phyloP scores from a whole-genome alignment of 2,329 filamentous ascomycete genomes.

The Blastomyces silverae region DNA sequence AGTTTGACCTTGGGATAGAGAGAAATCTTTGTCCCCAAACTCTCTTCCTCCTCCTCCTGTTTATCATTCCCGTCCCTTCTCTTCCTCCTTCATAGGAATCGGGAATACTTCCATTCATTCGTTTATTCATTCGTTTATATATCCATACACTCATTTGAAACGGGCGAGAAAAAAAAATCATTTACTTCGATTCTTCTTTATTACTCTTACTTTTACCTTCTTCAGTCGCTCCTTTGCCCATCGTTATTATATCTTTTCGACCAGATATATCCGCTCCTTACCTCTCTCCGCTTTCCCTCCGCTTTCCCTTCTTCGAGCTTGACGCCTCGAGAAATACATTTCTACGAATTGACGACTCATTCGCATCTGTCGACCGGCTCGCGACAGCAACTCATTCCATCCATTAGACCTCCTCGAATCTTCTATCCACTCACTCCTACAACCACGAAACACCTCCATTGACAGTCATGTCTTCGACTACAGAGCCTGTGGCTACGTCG shows the following conservation, averaged over 20 bases:
- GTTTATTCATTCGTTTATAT: not conserved
- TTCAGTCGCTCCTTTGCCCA: conserved; percentile 16
- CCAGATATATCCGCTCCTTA: conserved; percentile 17
- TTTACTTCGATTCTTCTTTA: conserved; percentile 5
- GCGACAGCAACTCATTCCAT: conserved; percentile 17
- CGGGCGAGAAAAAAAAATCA: not conserved
- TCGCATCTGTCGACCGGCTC: conserved; percentile 22
- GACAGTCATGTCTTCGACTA: conserved; percentile 25
- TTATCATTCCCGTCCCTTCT: not conserved
- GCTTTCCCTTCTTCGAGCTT: conserved; percentile 18
- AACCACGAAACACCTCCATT: not conserved
- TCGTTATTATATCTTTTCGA: conserved; percentile 18
- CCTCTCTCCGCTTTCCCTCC: not conserved
- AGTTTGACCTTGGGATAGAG: not conserved
- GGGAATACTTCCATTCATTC: not conserved
- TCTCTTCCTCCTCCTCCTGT: not conserved
- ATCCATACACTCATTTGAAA: conserved; percentile 6
- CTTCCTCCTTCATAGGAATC: not conserved
- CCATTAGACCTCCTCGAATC: not conserved
- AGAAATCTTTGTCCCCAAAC: not conserved
- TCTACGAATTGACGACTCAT: conserved; percentile 21
- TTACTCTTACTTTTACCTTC: conserved; percentile 1
- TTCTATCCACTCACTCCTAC: conserved; percentile 4
- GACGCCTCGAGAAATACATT: conserved; percentile 22
- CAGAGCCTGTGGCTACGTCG: conserved; percentile 29